Conservation (phyloP, 2,329 filamentous ascomycete genomes). For the Drechslerella coelobrocha region DNA sequence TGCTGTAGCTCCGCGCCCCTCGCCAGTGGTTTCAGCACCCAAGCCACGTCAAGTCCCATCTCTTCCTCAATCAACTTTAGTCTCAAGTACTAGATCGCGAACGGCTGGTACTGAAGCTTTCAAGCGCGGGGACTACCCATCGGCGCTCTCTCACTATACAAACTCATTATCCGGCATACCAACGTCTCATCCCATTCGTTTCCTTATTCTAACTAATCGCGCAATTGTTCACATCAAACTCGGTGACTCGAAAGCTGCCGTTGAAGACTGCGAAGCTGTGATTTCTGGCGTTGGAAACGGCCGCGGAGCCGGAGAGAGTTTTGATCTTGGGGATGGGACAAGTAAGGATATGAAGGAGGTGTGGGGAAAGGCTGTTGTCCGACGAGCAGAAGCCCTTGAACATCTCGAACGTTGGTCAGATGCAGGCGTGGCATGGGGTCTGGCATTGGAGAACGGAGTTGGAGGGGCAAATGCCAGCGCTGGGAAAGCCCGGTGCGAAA, state of each 20-base stretch:
- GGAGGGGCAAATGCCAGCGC: constrained; percentile 85
- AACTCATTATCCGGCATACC: constrained; percentile 78
- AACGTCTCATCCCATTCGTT: constrained; percentile 77
- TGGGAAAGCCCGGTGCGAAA: constrained; percentile 87
- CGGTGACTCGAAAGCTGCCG: constrained; percentile 85
- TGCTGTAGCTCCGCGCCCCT: constrained; percentile 4
- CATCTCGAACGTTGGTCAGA: constrained; percentile 94
- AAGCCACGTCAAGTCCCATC: constrained; percentile 67
- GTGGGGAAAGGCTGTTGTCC: constrained; percentile 88
- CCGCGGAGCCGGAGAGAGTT: constrained; percentile 79
- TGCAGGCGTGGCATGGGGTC: constrained; percentile 78
- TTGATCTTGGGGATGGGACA: constrained; percentile 71
- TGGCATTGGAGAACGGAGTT: constrained; percentile 81
- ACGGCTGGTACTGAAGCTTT: constrained; percentile 84
- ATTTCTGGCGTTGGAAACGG: constrained; percentile 78
- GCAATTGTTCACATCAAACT: constrained; percentile 89
- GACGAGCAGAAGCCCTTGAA: constrained; percentile 94
- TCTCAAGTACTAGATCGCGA: constrained; percentile 78
- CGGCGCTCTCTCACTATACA: constrained; percentile 82
- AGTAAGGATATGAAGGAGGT: constrained; percentile 89
- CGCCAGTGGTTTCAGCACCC: neutral
- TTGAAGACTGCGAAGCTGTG: constrained; percentile 82
- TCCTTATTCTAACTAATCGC: constrained; percentile 89
- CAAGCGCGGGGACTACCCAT: constrained; percentile 89
- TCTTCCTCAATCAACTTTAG: constrained; percentile 72